Conservation (phyloP, 257 asterid species). For the Nicotiana undulata region DNA sequence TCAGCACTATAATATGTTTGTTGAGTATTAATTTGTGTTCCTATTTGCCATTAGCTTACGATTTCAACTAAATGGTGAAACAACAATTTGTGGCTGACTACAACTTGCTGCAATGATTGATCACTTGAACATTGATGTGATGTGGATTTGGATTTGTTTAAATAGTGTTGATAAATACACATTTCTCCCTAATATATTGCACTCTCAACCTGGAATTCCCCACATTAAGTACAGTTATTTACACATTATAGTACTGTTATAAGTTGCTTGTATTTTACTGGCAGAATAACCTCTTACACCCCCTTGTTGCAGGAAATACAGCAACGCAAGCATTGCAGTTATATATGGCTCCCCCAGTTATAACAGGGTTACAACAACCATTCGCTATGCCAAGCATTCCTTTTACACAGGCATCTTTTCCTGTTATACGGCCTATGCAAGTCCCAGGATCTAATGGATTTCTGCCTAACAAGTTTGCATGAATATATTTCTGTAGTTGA, state of each 20-base stretch:
- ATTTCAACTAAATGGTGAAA: not conserved
- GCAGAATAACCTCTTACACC: not conserved
- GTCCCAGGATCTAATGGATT: constrained; percentile 46
- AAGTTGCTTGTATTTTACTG: not conserved
- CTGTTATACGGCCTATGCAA: constrained; percentile 39
- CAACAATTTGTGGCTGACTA: not conserved
- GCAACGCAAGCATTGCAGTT: constrained; percentile 52
- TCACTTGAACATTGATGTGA: not conserved
- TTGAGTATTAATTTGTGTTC: not conserved
- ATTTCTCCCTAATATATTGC: not conserved
- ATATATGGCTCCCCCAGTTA: constrained; percentile 43
- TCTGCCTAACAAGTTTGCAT: constrained; percentile 40
- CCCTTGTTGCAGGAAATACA: constrained; percentile 40
- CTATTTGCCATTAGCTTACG: not conserved
- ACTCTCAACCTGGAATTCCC: not conserved
- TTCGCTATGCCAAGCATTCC: constrained; percentile 48
- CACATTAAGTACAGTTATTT: not conserved
- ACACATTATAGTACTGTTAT: not conserved
- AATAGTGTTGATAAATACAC: not conserved
- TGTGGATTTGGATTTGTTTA: not conserved
- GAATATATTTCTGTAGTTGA: constrained; percentile 7
- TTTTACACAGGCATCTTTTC: constrained; percentile 39
- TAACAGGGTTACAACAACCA: constrained; percentile 41
- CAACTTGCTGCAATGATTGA: not conserved
- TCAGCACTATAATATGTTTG: not conserved